phyloP scores from a whole-genome alignment of 768 basidiomycete genomes.

The Amanita inopinata region DNA sequence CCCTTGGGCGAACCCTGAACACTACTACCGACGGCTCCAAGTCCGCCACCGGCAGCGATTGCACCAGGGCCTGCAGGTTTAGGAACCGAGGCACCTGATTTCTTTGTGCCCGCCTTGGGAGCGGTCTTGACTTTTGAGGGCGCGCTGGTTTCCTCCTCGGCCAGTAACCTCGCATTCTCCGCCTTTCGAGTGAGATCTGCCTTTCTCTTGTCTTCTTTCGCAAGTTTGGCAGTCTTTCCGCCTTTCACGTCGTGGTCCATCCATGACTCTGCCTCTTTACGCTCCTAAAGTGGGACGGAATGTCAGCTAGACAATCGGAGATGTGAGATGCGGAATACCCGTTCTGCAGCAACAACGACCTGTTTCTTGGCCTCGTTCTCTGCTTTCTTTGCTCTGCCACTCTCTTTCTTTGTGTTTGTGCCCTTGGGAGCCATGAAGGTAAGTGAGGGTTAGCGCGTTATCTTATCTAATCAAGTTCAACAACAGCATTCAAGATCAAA shows the following conservation, averaged over 20 bases:
- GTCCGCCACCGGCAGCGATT: slow-evolving; percentile 63
- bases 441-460: background rate
- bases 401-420: slow-evolving; percentile 87
- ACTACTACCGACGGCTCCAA: slow-evolving; percentile 22
- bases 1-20: slow-evolving; percentile 15
- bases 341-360: slow-evolving; percentile 47
- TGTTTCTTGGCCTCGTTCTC: slow-evolving; percentile 83
- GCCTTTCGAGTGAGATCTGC: slow-evolving; percentile 81
- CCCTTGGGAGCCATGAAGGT: slow-evolving; percentile 75
- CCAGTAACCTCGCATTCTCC: slow-evolving; percentile 74
- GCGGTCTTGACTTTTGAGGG: slow-evolving; percentile 52
- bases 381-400: slow-evolving; percentile 83
- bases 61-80: slow-evolving; percentile 81
- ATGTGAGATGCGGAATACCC: slow-evolving; percentile 28
- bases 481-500: no score
- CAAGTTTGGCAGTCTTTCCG: slow-evolving; percentile 54
- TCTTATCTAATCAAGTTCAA: slow-evolving; percentile 18
- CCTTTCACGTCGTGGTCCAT: slow-evolving; percentile 48
- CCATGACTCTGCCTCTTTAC: slow-evolving; percentile 64
- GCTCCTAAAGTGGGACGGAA: slow-evolving; percentile 49
- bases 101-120: slow-evolving; percentile 45
- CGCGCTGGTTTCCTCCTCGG: slow-evolving; percentile 71
- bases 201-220: slow-evolving; percentile 71
- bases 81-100: slow-evolving; percentile 25
- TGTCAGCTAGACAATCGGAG: slow-evolving; percentile 4